Conservation (phyloP, 495 filamentous ascomycete species). For the Trichoderma gamsii region DNA sequence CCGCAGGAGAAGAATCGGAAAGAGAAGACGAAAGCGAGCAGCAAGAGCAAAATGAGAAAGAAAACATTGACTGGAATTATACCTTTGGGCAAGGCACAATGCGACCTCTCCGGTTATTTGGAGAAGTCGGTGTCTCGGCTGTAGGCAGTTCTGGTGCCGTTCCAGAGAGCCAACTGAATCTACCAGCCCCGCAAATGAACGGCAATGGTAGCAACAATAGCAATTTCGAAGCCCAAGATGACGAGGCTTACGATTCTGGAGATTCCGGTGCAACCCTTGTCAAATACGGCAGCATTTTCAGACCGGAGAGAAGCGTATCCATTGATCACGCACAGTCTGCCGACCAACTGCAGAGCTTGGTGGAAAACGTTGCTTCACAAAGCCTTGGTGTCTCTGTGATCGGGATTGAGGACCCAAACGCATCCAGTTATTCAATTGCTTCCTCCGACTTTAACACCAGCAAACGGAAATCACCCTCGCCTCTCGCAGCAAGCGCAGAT, state of each 20-base stretch:
- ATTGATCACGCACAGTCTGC: constrained; percentile 23
- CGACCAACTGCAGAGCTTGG: constrained; percentile 33
- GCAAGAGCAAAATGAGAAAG: constrained; percentile 29
- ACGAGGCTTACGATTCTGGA: constrained; percentile 32
- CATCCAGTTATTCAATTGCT: not conserved
- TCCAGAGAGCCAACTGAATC: constrained; percentile 37
- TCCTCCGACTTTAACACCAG: constrained; percentile 34
- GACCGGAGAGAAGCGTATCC: constrained; percentile 16
- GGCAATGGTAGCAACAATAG: constrained; percentile 29
- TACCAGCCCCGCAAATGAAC: constrained; percentile 26
- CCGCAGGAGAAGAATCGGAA: constrained; percentile 30
- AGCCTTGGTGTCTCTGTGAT: constrained; percentile 41
- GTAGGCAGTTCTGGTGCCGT: constrained; percentile 54
- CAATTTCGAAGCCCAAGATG: constrained; percentile 36
- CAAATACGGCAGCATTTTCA: constrained; percentile 19
- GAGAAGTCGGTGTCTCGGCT: constrained; percentile 68
- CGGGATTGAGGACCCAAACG: constrained; percentile 17
- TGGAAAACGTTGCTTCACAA: constrained; percentile 34
- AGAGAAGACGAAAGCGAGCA: constrained; percentile 26
- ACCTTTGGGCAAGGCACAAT: constrained; percentile 30
- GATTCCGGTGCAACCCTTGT: constrained; percentile 17
- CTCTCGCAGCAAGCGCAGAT: constrained; percentile 23
- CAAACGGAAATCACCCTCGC: constrained; percentile 36
- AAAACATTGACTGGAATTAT: constrained; percentile 39
- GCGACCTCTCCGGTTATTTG: constrained; percentile 59